These are phyloP conservation scores for Chrysoporthe deuterocubensis DNA, from an alignment of 2,329 filamentous ascomycete genomes.

Conservation along the genomic window DNA sequence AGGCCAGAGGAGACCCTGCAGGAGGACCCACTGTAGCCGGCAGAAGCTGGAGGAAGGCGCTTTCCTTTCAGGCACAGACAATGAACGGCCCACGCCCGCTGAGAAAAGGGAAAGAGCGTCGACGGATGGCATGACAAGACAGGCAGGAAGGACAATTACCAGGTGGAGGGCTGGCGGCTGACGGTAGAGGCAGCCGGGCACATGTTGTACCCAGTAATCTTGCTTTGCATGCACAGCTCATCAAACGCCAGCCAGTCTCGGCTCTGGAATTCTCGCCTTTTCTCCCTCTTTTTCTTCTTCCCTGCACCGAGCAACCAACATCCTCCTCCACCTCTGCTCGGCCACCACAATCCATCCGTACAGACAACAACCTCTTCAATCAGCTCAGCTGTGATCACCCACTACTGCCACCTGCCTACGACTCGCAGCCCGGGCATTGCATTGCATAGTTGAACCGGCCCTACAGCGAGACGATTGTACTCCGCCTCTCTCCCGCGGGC, in stretches of 20 bases:
- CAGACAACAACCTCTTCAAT: neutral
- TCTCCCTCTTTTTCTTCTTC: neutral
- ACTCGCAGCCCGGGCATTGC: no score
- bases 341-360: neutral
- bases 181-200: neutral
- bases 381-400: neutral
- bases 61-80: neutral
- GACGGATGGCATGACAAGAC: neutral
- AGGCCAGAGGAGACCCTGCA: slow-evolving; percentile 2
- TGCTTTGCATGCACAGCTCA: neutral
- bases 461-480: neutral
- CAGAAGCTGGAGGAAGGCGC: neutral
- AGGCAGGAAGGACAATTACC: neutral
- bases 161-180: neutral
- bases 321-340: neutral
- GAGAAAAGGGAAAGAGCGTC: neutral
- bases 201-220: slow-evolving; percentile 1
- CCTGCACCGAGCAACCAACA: neutral
- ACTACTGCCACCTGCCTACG: neutral
- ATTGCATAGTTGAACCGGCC: neutral
- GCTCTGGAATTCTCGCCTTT: neutral
- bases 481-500: neutral
- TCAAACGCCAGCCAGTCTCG: neutral
- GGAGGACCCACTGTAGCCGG: neutral
- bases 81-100: neutral